Evolutionary conservation across 345 rosid genomes (phyloP).

Genomic region (Zanthoxylum bungeanum): DNA sequence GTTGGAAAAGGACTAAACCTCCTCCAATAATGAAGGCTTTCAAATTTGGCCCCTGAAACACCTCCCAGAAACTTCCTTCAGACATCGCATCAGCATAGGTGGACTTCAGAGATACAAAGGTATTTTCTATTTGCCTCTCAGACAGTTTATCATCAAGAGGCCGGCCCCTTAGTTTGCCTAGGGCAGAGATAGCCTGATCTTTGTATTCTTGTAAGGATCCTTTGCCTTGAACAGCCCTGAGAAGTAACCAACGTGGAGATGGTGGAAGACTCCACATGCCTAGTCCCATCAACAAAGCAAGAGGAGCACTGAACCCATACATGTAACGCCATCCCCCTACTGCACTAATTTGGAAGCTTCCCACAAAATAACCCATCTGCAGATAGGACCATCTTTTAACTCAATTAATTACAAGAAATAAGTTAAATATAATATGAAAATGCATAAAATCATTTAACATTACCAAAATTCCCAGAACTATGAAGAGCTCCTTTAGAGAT

Average conservation of each 20-base stretch:
- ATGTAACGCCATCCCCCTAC: constrained; percentile 97
- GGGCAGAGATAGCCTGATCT: constrained; percentile 71
- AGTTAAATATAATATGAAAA: background rate
- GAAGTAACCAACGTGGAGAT: constrained; percentile 98
- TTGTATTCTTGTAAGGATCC: constrained; percentile 66
- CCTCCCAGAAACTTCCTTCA: constrained; percentile 76
- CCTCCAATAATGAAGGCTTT: constrained; percentile 93
- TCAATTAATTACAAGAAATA: constrained; percentile 8
- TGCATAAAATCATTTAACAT: background rate
- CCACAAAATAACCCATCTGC: constrained; percentile 89
- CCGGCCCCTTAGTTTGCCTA: constrained; percentile 82
- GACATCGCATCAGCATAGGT: constrained; percentile 57
- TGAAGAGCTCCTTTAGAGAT: constrained; percentile 88
- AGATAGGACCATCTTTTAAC: background rate
- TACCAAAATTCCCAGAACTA: constrained; percentile 96
- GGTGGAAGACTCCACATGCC: constrained; percentile 94
- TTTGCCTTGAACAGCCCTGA: constrained; percentile 83
- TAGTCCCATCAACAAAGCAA: constrained; percentile 79
- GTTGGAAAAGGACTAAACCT: constrained; percentile 95
- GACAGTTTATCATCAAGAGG: constrained; percentile 66
- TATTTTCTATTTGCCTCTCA: constrained; percentile 73
- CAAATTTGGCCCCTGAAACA: constrained; percentile 81
- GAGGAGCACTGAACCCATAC: constrained; percentile 68
- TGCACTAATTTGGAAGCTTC: constrained; percentile 71
- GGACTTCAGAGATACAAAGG: constrained; percentile 60